Evolutionary conservation across 768 basidiomycete species (phyloP).

Genomic region (Phylloporus sp.): DNA sequence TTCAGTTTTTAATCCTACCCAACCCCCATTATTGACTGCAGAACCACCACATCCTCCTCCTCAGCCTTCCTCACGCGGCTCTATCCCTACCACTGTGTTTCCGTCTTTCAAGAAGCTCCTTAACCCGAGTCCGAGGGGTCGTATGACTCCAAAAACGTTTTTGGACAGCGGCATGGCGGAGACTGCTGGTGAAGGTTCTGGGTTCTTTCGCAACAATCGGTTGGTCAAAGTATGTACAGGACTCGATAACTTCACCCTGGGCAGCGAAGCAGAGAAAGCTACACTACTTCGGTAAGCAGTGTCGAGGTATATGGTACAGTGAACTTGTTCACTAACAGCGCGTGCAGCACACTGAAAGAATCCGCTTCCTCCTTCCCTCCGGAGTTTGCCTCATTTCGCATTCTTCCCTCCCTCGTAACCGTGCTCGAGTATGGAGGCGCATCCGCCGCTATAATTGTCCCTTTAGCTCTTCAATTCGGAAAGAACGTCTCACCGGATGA

Average conservation of each 20-base stretch:
- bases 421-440: slow-evolving; percentile 78
- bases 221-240: slow-evolving; percentile 82
- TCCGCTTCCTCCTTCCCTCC: slow-evolving; percentile 76
- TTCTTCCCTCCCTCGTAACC: slow-evolving; percentile 82
- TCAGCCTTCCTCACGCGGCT: slow-evolving; percentile 67
- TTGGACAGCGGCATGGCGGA: slow-evolving; percentile 78
- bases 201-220: slow-evolving; percentile 81
- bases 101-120: slow-evolving; percentile 82
- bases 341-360: slow-evolving; percentile 70
- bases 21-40: slow-evolving; percentile 63
- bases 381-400: slow-evolving; percentile 78
- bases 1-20: slow-evolving; percentile 79
- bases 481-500: slow-evolving; percentile 65
- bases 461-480: slow-evolving; percentile 80
- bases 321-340: not conserved
- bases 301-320: not conserved
- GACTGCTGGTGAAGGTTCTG: slow-evolving; percentile 49
- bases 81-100: slow-evolving; percentile 73
- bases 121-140: slow-evolving; percentile 80
- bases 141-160: slow-evolving; percentile 73
- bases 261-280: slow-evolving; percentile 76
- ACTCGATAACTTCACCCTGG: slow-evolving; percentile 80
- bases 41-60: slow-evolving; percentile 78
- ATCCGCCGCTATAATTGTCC: slow-evolving; percentile 72
- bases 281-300: slow-evolving; percentile 58